Conservation (phyloP, 2,329 filamentous ascomycete species). For the Alternaria solani region DNA sequence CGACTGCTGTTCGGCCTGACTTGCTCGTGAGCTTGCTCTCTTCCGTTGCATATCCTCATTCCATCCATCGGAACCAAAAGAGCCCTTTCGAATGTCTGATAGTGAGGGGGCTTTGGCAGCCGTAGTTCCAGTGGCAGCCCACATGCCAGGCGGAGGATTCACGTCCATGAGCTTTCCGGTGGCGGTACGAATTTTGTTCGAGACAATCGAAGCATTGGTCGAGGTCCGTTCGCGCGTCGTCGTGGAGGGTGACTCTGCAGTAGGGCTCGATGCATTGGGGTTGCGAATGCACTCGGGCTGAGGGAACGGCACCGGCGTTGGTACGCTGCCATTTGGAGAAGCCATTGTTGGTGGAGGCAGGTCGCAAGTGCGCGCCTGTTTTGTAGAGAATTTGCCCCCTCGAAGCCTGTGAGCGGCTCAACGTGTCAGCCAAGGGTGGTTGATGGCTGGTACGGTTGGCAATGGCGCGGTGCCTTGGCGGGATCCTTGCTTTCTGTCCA, state of each 20-base stretch:
- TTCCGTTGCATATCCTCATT: slow-evolving; percentile 39
- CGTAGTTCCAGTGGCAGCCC: slow-evolving; percentile 55
- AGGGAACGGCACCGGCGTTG: slow-evolving; percentile 42
- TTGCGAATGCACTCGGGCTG: slow-evolving; percentile 28
- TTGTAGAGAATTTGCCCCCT: slow-evolving; percentile 7
- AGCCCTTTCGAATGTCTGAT: slow-evolving; percentile 52
- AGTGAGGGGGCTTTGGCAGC: slow-evolving; percentile 55
- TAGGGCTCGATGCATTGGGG: slow-evolving; percentile 16
- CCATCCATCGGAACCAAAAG: slow-evolving; percentile 47
- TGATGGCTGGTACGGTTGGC: slow-evolving; percentile 18
- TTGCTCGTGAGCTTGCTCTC: slow-evolving; percentile 35
- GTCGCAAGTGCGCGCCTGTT: not conserved
- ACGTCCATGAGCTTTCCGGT: slow-evolving; percentile 51
- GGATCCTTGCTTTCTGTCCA: slow-evolving; percentile 20
- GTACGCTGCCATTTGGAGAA: slow-evolving; percentile 24
- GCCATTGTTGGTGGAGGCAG: slow-evolving; percentile 28
- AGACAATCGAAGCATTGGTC: slow-evolving; percentile 44
- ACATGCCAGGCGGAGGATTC: slow-evolving; percentile 52
- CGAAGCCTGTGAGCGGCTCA: slow-evolving; percentile 11
- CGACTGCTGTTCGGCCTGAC: slow-evolving; percentile 31
- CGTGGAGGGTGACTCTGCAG: slow-evolving; percentile 20
- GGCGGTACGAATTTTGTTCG: slow-evolving; percentile 45
- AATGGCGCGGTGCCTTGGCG: slow-evolving; percentile 24
- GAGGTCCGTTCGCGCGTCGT: slow-evolving; percentile 35
- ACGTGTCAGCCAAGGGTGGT: slow-evolving; percentile 23